These are phyloP conservation scores for Thraustochytrium sp. DNA, from an alignment of 352 stramenopile genomes.

Conservation along the genomic window DNA sequence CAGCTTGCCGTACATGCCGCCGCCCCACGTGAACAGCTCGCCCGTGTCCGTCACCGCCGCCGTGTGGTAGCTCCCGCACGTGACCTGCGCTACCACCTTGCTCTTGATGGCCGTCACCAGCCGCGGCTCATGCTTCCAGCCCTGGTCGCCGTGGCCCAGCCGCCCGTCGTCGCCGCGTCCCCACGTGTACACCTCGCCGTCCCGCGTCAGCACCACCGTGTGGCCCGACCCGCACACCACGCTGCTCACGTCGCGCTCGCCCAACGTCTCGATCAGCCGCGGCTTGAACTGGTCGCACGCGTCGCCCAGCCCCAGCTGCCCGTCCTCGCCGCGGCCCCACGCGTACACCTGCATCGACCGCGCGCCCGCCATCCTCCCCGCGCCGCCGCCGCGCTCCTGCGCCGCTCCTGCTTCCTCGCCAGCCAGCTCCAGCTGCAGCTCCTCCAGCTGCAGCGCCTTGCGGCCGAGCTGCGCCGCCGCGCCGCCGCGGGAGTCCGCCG, in stretches of 20 bases:
- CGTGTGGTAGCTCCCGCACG: slow-evolving; percentile 90
- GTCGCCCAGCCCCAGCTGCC: slow-evolving; percentile 29
- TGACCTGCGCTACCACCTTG: slow-evolving; percentile 86
- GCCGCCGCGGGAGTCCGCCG: too few species aligned
- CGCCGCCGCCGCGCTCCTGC: neutral
- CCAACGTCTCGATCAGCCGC: slow-evolving; percentile 20
- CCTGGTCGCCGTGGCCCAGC: slow-evolving; percentile 50
- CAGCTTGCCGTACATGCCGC: slow-evolving; percentile 74
- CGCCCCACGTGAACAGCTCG: slow-evolving; percentile 86
- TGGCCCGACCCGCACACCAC: slow-evolving; percentile 42
- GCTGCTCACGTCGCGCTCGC: slow-evolving; percentile 23
- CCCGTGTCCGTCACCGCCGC: slow-evolving; percentile 83
- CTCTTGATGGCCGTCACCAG: slow-evolving; percentile 77
- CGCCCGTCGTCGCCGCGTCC: slow-evolving; percentile 42
- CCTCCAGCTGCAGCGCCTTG: too few species aligned
- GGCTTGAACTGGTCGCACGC: slow-evolving; percentile 37
- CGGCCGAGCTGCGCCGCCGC: too few species aligned
- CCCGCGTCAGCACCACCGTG: slow-evolving; percentile 32
- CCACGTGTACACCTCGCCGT: slow-evolving; percentile 45
- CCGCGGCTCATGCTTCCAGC: slow-evolving; percentile 83
- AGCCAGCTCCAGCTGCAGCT: too few species aligned
- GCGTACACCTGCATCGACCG: slow-evolving; percentile 33
- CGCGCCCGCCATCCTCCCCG: neutral
- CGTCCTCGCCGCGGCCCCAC: slow-evolving; percentile 41
- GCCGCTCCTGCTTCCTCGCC: neutral